Conservation (phyloP, 495 filamentous ascomycete genomes). For the Tuber borchii region DNA sequence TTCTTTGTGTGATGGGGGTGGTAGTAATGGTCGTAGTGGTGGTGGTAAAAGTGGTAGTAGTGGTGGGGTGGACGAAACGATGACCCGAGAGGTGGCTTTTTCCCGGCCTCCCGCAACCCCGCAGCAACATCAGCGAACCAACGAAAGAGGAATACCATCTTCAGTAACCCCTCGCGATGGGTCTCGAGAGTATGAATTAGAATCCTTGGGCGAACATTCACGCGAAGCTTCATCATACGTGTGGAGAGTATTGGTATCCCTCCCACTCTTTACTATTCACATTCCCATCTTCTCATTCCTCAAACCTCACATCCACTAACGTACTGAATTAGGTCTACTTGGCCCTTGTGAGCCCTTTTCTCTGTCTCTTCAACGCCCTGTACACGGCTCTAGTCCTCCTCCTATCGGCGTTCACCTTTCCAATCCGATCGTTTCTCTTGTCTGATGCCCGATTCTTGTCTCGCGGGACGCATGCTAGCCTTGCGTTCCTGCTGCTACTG, state of each 20-base stretch:
- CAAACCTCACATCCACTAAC: neutral
- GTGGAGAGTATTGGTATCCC: conserved; percentile 37
- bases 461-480: conserved; percentile 7
- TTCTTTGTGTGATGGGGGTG: conserved; percentile 2
- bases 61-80: conserved; percentile 20
- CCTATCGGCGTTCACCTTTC: conserved; percentile 25
- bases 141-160: neutral
- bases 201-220: conserved; percentile 13
- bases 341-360: conserved; percentile 28
- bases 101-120: conserved; percentile 12
- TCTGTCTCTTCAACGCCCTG: conserved; percentile 32
- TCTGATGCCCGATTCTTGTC: conserved; percentile 5
- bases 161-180: neutral
- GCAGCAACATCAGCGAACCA: conserved; percentile 24
- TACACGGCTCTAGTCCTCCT: conserved; percentile 27
- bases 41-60: conserved; percentile 7
- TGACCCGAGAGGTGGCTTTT: conserved; percentile 28
- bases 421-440: conserved; percentile 19
- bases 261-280: neutral
- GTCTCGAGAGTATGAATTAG: conserved; percentile 2
- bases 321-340: conserved; percentile 29
- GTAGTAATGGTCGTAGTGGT: conserved; percentile 9
- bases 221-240: conserved; percentile 37
- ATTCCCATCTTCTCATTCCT: conserved; percentile 3
- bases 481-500: conserved; percentile 25